Base-by-base conservation (phyloP, 768 basidiomycete species). In the Hydnomerulius pinastri region DNA sequence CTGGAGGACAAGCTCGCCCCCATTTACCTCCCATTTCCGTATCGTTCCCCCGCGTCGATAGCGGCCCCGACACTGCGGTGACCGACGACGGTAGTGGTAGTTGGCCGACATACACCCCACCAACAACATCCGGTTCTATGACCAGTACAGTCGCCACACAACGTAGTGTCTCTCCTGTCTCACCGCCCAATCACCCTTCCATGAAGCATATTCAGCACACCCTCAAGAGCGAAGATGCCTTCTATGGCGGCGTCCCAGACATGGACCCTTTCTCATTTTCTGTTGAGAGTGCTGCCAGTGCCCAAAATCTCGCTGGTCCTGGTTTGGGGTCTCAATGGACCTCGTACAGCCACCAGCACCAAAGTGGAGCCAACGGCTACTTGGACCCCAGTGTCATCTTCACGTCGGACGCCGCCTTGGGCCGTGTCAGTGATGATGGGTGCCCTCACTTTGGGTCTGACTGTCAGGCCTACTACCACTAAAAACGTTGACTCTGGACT, bases 51-150 rank as follows among this genome's bases (percentile, higher is more conserved):
- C 73, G n/a, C 66, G 68, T 72, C 6, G 79, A 81, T 43, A 81
- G 82, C 23, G 78, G 76, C 2, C 81, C 83, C 4, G 76, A 69
- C 33, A 79, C 82, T 0, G 76, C 73, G 6, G 73, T 75, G 18
- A 74, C 74, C 0, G 81, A 78, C 40, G 77, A 80, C 33, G 63
- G 69, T 15, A 73, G 74, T 29, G 76, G 77, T 48, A 77, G 77
- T 15, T 86, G 84, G 84, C 75, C 80, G 4, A 72, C 77, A 27
- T 85, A 85, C 55, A 85, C 83, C 0, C 84, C 84, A 24, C 83
- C 83, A 1, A 74, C 80, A 1, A 85, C 83, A 6, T 75, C 73
- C 1, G 74, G 74, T 8, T 83, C 82, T 6, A 68, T 75, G 17
- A 71, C 76, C 5, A 68, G 68, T 41, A 56, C 75, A 64, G 28